Base-by-base conservation (phyloP, 1,284 basidiomycete species). In the Hortiboletus rubellus region DNA sequence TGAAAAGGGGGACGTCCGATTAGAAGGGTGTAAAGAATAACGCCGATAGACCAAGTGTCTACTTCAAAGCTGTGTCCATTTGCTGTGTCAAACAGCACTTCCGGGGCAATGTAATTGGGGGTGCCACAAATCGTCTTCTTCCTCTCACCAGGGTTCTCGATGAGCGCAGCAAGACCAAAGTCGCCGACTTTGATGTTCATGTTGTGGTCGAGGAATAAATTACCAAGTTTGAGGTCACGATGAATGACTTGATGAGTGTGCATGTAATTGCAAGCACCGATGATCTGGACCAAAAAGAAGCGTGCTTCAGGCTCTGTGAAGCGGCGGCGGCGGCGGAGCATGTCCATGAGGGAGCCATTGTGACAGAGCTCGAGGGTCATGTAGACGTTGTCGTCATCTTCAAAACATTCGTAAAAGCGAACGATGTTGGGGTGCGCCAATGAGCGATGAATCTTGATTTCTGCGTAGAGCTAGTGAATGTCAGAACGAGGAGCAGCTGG, bases 71-170 rank as follows among this genome's bases (percentile, higher is more conserved):
- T 95, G 75, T 99, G 96, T 0, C 96, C 95, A 64, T 95, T 96
- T 30, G 89, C 92, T 44, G 91, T 93, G 72, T 98, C 95, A 72
- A 98, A 98, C 59, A 99, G 77, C 36, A 99, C 95, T 72, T 99
- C 96, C 0, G 97, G 97, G 0, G 97, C 96, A 64, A 99, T 98
- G 73, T 99, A 99, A 73, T 99, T 98, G 2, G 96, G 97, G 2
- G 96, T 99, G 7, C 96, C 97, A 67, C 96, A 98, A 49, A 98
- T 96, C 0, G 96, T 99, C 85, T 97, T 98, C 81, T 98, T 98
- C 64, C 96, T 79, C 73, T 99, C 97, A 1, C 96, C 96, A 11
- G 92, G 92, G 71, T 88, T 95, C 75, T 98, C 96, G 54, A 99
- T 96, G 55, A 99, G 82, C 1, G 97, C 96, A 0, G 97, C 96